phyloP scores from a whole-genome alignment of 139 green algal species.

The Chlorella sorokiniana region DNA sequence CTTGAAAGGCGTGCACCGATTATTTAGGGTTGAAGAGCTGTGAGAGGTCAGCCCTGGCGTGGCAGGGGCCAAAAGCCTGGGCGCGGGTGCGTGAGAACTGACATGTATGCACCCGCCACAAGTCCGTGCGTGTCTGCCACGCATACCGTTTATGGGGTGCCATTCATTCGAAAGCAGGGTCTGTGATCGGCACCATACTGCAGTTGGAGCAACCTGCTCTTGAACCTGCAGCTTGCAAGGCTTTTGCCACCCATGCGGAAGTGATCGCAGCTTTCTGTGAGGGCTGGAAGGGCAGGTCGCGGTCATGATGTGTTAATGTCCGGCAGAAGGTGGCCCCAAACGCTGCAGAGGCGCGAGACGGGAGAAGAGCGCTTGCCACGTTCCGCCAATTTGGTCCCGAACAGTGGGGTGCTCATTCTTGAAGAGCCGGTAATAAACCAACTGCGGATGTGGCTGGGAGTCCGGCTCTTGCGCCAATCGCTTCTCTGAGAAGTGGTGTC shows the following conservation, averaged over 20 bases:
- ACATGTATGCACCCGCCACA: neutral
- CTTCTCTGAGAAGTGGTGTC: too few relatives aligned
- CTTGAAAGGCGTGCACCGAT: conserved; percentile 24
- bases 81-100: neutral
- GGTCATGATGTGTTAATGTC: neutral
- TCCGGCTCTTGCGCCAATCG: neutral
- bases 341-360: neutral
- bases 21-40: conserved; percentile 29
- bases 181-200: too few relatives aligned
- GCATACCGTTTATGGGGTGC: neutral
- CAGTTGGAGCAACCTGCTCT: too few relatives aligned
- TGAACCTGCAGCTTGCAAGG: neutral
- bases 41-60: conserved; percentile 11
- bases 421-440: neutral
- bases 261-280: neutral
- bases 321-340: neutral
- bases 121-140: neutral
- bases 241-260: neutral
- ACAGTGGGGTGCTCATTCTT: neutral
- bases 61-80: neutral
- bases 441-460: neutral
- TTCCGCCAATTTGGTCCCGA: neutral
- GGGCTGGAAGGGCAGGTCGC: neutral
- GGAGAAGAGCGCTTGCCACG: neutral
- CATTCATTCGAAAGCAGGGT: too few relatives aligned